These are phyloP conservation scores for Aspergillus eucalypticola DNA, from an alignment of 2,329 filamentous ascomycete species.

Conservation along the genomic window DNA sequence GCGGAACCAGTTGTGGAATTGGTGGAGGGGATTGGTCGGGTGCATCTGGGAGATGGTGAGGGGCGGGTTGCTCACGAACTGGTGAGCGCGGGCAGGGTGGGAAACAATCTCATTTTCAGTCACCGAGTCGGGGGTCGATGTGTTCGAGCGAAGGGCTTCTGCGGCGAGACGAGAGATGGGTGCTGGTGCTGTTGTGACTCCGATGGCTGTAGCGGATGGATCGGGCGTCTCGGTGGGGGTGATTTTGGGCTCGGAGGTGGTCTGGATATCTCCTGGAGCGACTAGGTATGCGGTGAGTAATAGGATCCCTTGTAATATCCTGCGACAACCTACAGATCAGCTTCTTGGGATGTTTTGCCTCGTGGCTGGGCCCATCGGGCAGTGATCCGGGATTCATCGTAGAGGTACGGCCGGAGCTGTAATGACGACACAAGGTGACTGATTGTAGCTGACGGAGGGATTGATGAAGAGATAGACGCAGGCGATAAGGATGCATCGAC, in stretches of 20 bases:
- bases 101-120: slow-evolving; percentile 37
- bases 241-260: slow-evolving; percentile 18
- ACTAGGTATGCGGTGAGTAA: slow-evolving; percentile 27
- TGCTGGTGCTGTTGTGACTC: slow-evolving; percentile 9
- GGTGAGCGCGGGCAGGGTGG: slow-evolving; percentile 43
- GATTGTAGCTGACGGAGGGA: background rate
- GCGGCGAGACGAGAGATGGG: slow-evolving; percentile 12
- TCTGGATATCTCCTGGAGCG: slow-evolving; percentile 45
- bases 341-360: slow-evolving; percentile 39
- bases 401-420: background rate
- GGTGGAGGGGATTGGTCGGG: slow-evolving; percentile 63
- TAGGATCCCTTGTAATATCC: background rate
- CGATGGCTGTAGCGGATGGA: slow-evolving; percentile 1
- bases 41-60: slow-evolving; percentile 45
- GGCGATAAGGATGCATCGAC: background rate
- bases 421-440: background rate
- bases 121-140: slow-evolving; percentile 39
- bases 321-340: slow-evolving; percentile 39
- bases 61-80: slow-evolving; percentile 46
- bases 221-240: slow-evolving; percentile 17
- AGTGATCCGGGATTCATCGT: background rate
- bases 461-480: background rate
- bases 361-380: slow-evolving; percentile 3
- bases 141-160: slow-evolving; percentile 32
- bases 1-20: slow-evolving; percentile 90